Base-by-base conservation (phyloP, 768 basidiomycete species). In the Termitomyces sp. region DNA sequence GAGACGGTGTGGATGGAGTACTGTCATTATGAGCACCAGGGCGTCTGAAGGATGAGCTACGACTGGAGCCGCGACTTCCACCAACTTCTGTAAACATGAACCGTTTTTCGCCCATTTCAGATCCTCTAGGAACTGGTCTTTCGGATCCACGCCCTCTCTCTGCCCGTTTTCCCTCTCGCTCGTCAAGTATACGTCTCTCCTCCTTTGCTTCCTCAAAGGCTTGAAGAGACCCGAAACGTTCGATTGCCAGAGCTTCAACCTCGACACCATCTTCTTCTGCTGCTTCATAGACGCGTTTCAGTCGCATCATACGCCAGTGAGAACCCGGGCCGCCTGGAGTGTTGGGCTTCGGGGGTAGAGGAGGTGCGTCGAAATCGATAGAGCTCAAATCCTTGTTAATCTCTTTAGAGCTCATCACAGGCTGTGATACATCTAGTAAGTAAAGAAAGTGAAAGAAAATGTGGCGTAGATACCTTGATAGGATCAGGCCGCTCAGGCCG, bases 261-360 rank as follows among this genome's bases (percentile, higher is more conserved):
- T 84, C 66, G 5, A 77, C 71, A 5, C 82, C 81, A 69, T 95
- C 93, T 65, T 98, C 95, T 57, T 92, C 86, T 0, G 90, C 93
- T 3, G 89, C 81, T 68, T 98, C 96, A 66, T 92, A 95, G 1
- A 93, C 87, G 15, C 91, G 81, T 41, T 86, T 83, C 0, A 99
- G 82, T 63, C 94, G 93, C 86, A 91, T 94, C 97, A 98, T 98
- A 15, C 97, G 86, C 96, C 97, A 99, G 66, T 85, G 86, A 2
- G 92, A 93, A 11, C 96, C 96, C 5, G 94, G 89, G 1, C 93
- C 94, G 2, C 96, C 96, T 0, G 94, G 92, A 0, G 81, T 83
- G 54, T 75, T 68, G 21, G 81, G 66, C 67, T 80, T 83, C 5
- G 78, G 70, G 49, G 75, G 72, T 38, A 72, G 68, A 1, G 73